phyloP scores from a whole-genome alignment of 2,329 filamentous ascomycete species.

The Nectriaceae sp. region DNA sequence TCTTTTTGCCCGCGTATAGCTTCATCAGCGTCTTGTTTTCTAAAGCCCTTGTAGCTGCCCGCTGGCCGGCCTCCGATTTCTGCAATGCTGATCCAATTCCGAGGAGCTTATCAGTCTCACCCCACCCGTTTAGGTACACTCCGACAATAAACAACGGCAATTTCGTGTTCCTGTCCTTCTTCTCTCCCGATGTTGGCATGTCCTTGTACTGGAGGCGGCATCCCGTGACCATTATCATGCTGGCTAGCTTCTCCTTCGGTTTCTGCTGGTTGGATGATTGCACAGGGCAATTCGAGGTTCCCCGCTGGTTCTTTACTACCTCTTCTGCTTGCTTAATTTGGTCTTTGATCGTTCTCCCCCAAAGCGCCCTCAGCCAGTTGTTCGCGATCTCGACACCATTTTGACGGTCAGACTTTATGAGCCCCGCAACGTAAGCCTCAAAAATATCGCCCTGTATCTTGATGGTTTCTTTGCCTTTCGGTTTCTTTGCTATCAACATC shows the following conservation, averaged over 20 bases:
- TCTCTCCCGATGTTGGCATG: slow-evolving; percentile 44
- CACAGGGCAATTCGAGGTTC: not conserved
- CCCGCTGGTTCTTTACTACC: not conserved
- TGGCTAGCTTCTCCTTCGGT: slow-evolving; percentile 34
- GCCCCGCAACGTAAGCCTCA: slow-evolving; percentile 83
- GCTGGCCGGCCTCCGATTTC: slow-evolving; percentile 70
- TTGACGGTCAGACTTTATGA: slow-evolving; percentile 67
- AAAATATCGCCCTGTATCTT: slow-evolving; percentile 88
- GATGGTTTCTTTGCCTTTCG: slow-evolving; percentile 53
- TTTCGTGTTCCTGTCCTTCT: slow-evolving; percentile 55
- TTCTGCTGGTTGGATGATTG: not conserved
- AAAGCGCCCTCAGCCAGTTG: slow-evolving; percentile 74
- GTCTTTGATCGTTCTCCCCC: slow-evolving; percentile 64
- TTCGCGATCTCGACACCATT: slow-evolving; percentile 63
- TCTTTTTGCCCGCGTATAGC: slow-evolving; percentile 50
- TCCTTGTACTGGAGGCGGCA: slow-evolving; percentile 65
- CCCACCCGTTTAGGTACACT: slow-evolving; percentile 68
- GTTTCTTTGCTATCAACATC: slow-evolving; percentile 25
- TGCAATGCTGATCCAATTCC: slow-evolving; percentile 64
- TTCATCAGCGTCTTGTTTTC: slow-evolving; percentile 66
- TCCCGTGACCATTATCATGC: slow-evolving; percentile 54
- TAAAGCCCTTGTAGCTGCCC: slow-evolving; percentile 65
- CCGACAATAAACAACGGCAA: slow-evolving; percentile 64
- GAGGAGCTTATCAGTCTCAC: slow-evolving; percentile 62
- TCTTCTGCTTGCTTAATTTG: slow-evolving; percentile 51